These are phyloP conservation scores for Colletotrichum sublineola DNA, from an alignment of 2,329 filamentous ascomycete species.

Conservation along the genomic window DNA sequence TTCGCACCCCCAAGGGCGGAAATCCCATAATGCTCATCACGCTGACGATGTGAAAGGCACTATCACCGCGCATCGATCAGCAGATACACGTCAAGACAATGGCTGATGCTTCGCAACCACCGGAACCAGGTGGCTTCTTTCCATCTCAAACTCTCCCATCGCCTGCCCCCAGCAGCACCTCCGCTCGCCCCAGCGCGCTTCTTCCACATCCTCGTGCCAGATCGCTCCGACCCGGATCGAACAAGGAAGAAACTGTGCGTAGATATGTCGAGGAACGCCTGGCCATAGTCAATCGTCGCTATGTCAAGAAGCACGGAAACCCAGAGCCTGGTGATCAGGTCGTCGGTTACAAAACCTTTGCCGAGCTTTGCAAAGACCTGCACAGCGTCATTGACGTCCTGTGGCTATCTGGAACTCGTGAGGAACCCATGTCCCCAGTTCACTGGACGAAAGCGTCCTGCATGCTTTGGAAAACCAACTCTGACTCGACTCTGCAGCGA, in stretches of 20 bases:
- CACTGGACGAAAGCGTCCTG: neutral
- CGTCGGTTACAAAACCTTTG: conserved; percentile 70
- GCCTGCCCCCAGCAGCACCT: conserved; percentile 65
- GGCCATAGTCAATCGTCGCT: conserved; percentile 68
- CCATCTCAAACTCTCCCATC: conserved; percentile 62
- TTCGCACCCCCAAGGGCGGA: neutral
- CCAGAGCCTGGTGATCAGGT: conserved; percentile 62
- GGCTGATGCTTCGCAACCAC: conserved; percentile 44
- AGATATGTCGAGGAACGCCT: conserved; percentile 69
- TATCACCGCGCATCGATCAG: conserved; percentile 19
- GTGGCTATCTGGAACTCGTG: conserved; percentile 90
- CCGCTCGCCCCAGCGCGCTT: conserved; percentile 52
- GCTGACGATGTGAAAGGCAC: conserved; percentile 35
- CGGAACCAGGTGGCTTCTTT: conserved; percentile 66
- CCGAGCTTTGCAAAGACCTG: conserved; percentile 79
- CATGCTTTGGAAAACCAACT: neutral
- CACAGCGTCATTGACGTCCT: conserved; percentile 82
- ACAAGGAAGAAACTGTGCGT: conserved; percentile 71
- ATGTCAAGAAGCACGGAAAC: conserved; percentile 69
- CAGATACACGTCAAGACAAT: conserved; percentile 43
- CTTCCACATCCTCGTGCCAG: conserved; percentile 69
- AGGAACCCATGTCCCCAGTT: conserved; percentile 49
- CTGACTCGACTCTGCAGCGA: conserved; percentile 63
- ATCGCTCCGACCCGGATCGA: conserved; percentile 67
- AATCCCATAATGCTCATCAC: neutral